Evolutionary conservation across 2,329 filamentous ascomycete species (phyloP).

Genomic region (Corniculantispora saksenae): DNA sequence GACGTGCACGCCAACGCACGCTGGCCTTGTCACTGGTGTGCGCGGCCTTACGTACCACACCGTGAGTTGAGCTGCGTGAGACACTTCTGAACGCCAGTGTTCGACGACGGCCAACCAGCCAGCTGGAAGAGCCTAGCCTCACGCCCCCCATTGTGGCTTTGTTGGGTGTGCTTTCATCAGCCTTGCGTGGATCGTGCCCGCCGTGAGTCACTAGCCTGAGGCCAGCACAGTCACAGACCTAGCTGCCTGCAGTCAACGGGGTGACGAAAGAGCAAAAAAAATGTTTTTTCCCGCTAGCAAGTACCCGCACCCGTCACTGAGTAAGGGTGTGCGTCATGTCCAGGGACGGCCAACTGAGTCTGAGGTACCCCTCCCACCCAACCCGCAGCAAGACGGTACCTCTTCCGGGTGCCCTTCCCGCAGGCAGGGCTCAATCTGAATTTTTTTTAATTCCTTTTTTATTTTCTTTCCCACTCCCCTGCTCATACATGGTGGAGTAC

Average conservation of each 20-base stretch:
- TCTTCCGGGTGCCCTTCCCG: slow-evolving; percentile 13
- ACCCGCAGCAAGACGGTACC: not conserved
- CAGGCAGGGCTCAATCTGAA: not conserved
- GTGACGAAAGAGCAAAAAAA: not conserved
- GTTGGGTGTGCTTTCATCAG: too few relatives aligned
- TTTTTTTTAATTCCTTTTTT: not conserved
- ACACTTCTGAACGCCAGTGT: not conserved
- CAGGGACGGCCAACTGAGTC: not conserved
- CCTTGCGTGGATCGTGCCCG: slow-evolving; percentile 1
- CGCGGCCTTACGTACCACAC: not conserved
- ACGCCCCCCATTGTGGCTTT: slow-evolving; percentile 4
- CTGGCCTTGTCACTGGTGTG: slow-evolving; percentile 9
- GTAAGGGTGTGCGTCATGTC: slow-evolving; percentile 6
- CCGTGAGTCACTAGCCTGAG: slow-evolving; percentile 9
- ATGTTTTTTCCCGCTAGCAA: not conserved
- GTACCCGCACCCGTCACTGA: too few relatives aligned
- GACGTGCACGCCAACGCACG: not conserved
- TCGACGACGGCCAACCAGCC: not conserved
- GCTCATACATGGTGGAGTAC: slow-evolving; percentile 6
- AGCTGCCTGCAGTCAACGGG: not conserved
- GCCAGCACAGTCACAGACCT: not conserved
- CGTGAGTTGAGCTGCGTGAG: too few relatives aligned
- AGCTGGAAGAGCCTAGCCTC: not conserved
- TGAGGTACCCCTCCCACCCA: not conserved
- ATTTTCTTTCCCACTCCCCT: not conserved